A percentile compares a stretch with the other conserved stretches of the same genome.
Evolutionary conservation across 345 rosid genomes (phyloP).

Genomic region (Moricandia moricandioides): DNA sequence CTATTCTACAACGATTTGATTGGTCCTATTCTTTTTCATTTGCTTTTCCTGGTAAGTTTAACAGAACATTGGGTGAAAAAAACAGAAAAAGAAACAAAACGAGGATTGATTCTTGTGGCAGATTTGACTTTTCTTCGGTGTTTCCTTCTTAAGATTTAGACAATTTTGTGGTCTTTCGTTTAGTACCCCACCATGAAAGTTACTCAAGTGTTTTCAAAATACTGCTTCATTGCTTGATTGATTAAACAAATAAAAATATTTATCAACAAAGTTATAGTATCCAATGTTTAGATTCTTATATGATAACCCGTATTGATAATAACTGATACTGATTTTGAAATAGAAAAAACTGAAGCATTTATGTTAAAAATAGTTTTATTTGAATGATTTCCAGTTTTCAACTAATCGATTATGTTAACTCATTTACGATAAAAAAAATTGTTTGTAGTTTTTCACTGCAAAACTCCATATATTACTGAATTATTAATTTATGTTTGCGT

Average conservation of each 20-base stretch:
- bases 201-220: not conserved
- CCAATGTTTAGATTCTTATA: not conserved
- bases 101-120: not conserved
- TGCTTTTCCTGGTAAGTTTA: not conserved
- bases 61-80: not conserved
- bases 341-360: not conserved
- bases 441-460: too few relatives aligned
- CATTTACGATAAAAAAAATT: too few relatives aligned
- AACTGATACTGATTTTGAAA: too few relatives aligned
- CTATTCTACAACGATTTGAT: too few relatives aligned
- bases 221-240: not conserved
- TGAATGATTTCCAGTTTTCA: not conserved
- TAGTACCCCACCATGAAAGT: not conserved
- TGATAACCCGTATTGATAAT: too few relatives aligned
- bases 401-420: not conserved
- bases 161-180: not conserved
- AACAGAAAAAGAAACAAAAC: not conserved
- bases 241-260: not conserved
- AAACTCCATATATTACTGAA: too few relatives aligned
- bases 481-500: too few relatives aligned
- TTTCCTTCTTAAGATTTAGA: not conserved
- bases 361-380: too few relatives aligned
- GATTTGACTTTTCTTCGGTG: slow-evolving; percentile 26
- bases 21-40: not conserved
- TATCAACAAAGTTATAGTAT: not conserved